Evolutionary conservation across 176 grass and related monocot species (phyloP), one percentile per base, ranked within the genome.

Genomic region (Triticum timopheevii): DNA sequence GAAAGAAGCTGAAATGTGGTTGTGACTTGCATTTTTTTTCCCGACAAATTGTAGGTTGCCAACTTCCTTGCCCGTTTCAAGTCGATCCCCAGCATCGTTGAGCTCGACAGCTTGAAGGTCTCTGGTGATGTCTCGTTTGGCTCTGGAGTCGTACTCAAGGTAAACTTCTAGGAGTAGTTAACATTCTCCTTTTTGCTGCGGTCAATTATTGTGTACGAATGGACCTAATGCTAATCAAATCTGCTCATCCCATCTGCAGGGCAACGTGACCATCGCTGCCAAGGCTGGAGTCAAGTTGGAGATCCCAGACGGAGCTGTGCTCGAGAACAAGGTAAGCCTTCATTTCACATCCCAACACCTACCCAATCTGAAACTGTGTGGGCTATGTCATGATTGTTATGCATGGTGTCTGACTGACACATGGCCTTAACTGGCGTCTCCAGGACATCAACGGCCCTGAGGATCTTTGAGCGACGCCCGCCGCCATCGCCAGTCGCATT

Each of bases 71-170:
- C 77, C 16, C 89, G 97, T 35, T 93, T 99, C 75, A 99, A 99
- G 69, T 90, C 97, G 1, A 94, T 99, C 66, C 97, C 97, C 87
- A 99, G 97, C 87, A 99, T 99, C 44, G 92, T 99, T n/a, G 92
- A 92, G 77, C 94, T 99, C 50, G 94, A 97, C 76, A 99, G 83
- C 83, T 88, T 99, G 80, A 99, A 99, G 87, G 94, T 99, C 65
- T 94, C 94, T 88, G 96, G 96, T 61, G 96, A 98, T 82, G 96
- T 96, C 31, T 94, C 76, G 87, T 98, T 98, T 62, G 94, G 97
- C 81, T 74, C 92, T 79, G 90, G 87, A 69, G 36, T 99, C 67
- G 77, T 67, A n/a, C 92, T 99, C 78, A 96, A 99, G 94, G 97
- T 99, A 83, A 92, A 73, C 52, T 69, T 74, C 0, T 12, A 52